Evolutionary conservation across 1,284 basidiomycete species (phyloP).

Genomic region (Ganoderma boninense): DNA sequence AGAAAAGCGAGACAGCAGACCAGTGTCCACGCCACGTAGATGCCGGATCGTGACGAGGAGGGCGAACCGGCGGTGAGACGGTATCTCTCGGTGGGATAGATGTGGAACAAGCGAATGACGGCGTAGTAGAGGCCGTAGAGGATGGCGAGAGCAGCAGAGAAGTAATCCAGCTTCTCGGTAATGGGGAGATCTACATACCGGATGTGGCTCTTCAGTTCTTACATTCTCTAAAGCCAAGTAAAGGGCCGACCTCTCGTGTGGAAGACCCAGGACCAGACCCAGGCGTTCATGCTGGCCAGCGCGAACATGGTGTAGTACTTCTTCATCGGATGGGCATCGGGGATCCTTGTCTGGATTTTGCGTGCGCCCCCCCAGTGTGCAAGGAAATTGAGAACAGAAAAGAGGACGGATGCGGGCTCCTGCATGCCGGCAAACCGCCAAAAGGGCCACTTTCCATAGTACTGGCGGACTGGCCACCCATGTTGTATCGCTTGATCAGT

Average conservation of each 20-base stretch:
- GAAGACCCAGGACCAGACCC: slow-evolving; percentile 94
- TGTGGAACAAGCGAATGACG: slow-evolving; percentile 78
- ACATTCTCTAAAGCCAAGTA: slow-evolving; percentile 7
- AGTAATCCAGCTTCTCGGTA: slow-evolving; percentile 96
- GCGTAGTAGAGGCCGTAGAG: slow-evolving; percentile 80
- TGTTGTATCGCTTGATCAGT: slow-evolving; percentile 66
- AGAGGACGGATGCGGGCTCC: slow-evolving; percentile 92
- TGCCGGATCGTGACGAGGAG: slow-evolving; percentile 19
- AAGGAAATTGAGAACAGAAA: slow-evolving; percentile 87
- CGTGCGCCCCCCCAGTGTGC: slow-evolving; percentile 69
- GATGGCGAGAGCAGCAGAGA: slow-evolving; percentile 89
- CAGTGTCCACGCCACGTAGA: slow-evolving; percentile 49
- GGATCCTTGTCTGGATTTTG: slow-evolving; percentile 58
- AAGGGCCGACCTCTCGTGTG: slow-evolving; percentile 82
- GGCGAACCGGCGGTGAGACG: slow-evolving; percentile 38
- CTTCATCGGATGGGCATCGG: slow-evolving; percentile 73
- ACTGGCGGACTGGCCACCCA: slow-evolving; percentile 71
- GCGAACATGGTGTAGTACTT: slow-evolving; percentile 77
- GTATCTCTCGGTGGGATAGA: slow-evolving; percentile 61
- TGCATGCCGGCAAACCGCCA: slow-evolving; percentile 88
- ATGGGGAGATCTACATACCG: slow-evolving; percentile 69
- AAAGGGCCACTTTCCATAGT: slow-evolving; percentile 98
- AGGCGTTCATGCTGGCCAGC: slow-evolving; percentile 85
- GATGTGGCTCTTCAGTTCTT: slow-evolving; percentile 9
- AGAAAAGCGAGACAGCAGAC: slow-evolving; percentile 63